Evolutionary conservation across 2,329 filamentous ascomycete genomes (phyloP).

Genomic region (Pestalotiopsis sp.): DNA sequence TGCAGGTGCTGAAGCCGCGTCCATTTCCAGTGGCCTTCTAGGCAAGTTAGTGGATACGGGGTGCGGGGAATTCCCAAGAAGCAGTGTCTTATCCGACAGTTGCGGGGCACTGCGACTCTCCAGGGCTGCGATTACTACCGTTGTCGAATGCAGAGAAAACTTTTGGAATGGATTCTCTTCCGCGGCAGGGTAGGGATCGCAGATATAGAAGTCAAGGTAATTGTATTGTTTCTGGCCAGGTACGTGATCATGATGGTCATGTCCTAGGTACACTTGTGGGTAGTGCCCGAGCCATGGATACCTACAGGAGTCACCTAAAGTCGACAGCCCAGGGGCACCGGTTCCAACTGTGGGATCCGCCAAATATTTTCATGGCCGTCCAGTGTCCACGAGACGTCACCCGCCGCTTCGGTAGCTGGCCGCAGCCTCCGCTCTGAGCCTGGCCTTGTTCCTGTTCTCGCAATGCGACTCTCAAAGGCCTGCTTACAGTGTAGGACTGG

Average conservation of each 20-base stretch:
- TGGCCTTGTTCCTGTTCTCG: not conserved
- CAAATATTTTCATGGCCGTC: not conserved
- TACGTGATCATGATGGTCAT: not conserved
- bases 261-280: not conserved
- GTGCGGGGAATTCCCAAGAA: not conserved
- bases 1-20: not conserved
- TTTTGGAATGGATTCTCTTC: not conserved
- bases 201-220: not conserved
- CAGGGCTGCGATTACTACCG: not conserved
- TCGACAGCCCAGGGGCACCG: not conserved
- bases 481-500: slow-evolving; percentile 1
- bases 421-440: not conserved
- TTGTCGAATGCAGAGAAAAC: not conserved
- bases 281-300: not conserved
- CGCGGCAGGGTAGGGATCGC: not conserved
- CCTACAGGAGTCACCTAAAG: not conserved
- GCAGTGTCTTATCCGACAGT: too few species aligned
- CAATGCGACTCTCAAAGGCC: slow-evolving; percentile 1
- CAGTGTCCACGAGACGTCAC: not conserved
- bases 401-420: not conserved
- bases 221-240: not conserved
- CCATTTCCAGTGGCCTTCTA: not conserved
- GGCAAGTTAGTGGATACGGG: not conserved
- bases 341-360: not conserved
- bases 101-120: not conserved